Base-by-base conservation (phyloP, 2,329 filamentous ascomycete genomes). In the Lecanoromycetidae sp. region DNA sequence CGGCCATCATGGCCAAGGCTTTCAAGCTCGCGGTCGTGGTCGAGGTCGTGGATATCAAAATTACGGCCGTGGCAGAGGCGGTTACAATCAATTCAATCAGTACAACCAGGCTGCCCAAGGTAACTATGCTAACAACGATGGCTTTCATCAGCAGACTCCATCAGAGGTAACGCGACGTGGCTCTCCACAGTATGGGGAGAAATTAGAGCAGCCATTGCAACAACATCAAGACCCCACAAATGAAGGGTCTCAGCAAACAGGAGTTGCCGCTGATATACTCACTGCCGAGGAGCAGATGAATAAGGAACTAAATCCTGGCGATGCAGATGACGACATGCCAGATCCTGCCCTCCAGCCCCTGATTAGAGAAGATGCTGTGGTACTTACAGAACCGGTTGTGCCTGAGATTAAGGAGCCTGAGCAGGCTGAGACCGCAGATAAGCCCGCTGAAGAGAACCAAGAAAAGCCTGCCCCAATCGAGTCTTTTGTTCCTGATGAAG, bases 1-100 rank as follows among this genome's bases (percentile, higher is more conserved):
- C 80, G 82, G 87, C 71, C 87, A 83, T 71, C 80, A 77, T 71
- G 78, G 79, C 66, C 79, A 78, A 66, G 82, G 80, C 54, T 78
- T 74, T 63, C 69, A 74, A 60, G 76, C 77, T 58, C 74, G 80
- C 58, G 80, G 82, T 55, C 74, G 77, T 55, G 79, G 80, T 55
- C 76, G 80, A 55, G 78, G 75, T 48, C 76, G 78, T 58, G 77
- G 77, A 46, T 74, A 59, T 48, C 63, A 64, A 23, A 52, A 57
- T 52, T 52, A 52, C 38, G 55, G 53, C 51, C 62, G 62, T 53
- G 62, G 63, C 49, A 60, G 63, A 52, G 62, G 61, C 54, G 62
- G 56, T 55, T 61, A 57, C 53, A 54, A 56, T 45, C 54, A 59
- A 46, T n/a, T n/a, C n/a, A n/a, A n/a, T n/a, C n/a, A n/a, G n/a